These are phyloP conservation scores for Cladosporium sphaerospermum DNA, from an alignment of 2,329 filamentous ascomycete species.

Conservation along the genomic window DNA sequence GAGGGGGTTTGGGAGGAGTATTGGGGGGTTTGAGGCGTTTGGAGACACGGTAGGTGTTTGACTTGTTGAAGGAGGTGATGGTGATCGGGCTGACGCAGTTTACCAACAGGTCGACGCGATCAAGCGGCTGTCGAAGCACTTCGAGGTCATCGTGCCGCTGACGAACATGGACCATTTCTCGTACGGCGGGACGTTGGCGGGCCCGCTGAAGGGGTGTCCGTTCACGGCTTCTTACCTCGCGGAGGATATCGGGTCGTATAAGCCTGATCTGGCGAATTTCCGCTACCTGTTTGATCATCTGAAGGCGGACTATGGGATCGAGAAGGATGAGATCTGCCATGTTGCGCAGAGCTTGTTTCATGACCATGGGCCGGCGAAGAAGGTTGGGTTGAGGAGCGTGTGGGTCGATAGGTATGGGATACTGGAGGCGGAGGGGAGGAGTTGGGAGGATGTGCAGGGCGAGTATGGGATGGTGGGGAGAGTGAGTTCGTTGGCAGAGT, in stretches of 20 bases:
- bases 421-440: constrained; percentile 35
- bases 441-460: constrained; percentile 31
- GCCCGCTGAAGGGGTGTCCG: constrained; percentile 46
- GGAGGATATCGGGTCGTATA: constrained; percentile 65
- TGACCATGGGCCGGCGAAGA: constrained; percentile 60
- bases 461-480: constrained; percentile 52
- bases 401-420: constrained; percentile 57
- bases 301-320: constrained; percentile 49
- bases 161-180: constrained; percentile 54
- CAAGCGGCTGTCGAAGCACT: constrained; percentile 43
- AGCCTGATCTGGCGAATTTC: constrained; percentile 61
- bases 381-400: constrained; percentile 54
- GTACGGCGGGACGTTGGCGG: constrained; percentile 44
- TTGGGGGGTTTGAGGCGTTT: constrained; percentile 53
- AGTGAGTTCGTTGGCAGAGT: constrained; percentile 54
- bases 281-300: constrained; percentile 55
- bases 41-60: constrained; percentile 43
- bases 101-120: constrained; percentile 40
- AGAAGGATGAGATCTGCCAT: constrained; percentile 55
- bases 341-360: constrained; percentile 62
- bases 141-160: constrained; percentile 52
- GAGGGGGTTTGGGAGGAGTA: constrained; percentile 45
- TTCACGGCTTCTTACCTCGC: constrained; percentile 65
- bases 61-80: not conserved
- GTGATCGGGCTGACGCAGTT: too few relatives aligned